Evolutionary conservation across 306 rosid species (phyloP).

Genomic region (Luffa aegyptiaca): DNA sequence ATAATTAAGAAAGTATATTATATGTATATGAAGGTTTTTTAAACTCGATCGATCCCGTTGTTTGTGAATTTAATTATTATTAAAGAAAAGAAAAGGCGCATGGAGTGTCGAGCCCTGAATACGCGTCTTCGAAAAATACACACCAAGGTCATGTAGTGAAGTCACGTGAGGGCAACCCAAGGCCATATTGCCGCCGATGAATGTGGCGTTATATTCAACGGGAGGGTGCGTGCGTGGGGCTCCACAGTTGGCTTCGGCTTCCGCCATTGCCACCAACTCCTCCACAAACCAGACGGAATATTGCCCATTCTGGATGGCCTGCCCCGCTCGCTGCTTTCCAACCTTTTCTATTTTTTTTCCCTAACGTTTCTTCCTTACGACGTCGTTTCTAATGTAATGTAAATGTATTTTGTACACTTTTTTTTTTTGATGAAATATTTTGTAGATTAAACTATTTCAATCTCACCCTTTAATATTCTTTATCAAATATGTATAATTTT

Average conservation of each 20-base stretch:
- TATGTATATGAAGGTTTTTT: no score
- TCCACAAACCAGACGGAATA: neutral
- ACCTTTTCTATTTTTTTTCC: neutral
- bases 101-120: neutral
- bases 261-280: neutral
- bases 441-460: no score
- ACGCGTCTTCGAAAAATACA: neutral
- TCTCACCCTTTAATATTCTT: no score
- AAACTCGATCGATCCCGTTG: neutral
- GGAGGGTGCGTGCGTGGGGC: neutral
- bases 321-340: neutral
- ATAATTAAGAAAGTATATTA: no score
- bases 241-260: neutral
- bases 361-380: neutral
- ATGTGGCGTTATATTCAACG: conserved; percentile 32
- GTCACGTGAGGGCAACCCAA: conserved; percentile 56
- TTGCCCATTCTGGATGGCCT: neutral
- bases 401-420: no score
- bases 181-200: conserved; percentile 67
- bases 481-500: no score
- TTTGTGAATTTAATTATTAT: neutral
- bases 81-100: neutral
- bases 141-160: neutral
- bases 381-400: neutral
- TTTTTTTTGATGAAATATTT: no score